phyloP scores from a whole-genome alignment of 1,139 yeast genomes.

The Scheffersomyces segobiensis region DNA sequence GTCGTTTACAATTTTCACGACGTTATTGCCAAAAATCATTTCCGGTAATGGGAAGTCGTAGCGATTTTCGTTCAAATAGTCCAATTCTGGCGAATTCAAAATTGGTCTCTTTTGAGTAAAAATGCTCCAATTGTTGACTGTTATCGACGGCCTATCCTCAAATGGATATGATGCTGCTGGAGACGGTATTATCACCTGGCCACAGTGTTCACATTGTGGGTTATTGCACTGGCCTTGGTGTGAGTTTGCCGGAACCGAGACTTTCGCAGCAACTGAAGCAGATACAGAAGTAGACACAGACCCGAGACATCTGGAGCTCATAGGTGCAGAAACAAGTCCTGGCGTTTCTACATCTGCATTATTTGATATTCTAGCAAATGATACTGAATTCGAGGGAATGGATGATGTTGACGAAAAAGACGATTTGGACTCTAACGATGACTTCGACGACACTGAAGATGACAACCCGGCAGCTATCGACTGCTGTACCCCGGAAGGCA shows the following conservation, averaged over 20 bases:
- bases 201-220: conserved; percentile 66
- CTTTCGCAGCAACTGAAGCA: conserved; percentile 4
- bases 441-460: conserved; percentile 4
- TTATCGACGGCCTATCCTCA: conserved; percentile 63
- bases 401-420: conserved; percentile 7
- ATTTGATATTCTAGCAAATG: neutral
- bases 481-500: conserved; percentile 15
- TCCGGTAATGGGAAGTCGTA: conserved; percentile 88
- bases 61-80: conserved; percentile 56
- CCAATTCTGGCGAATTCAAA: conserved; percentile 71
- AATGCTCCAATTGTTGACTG: conserved; percentile 74
- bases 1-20: conserved; percentile 51
- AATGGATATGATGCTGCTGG: conserved; percentile 66
- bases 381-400: conserved; percentile 12
- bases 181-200: conserved; percentile 70
- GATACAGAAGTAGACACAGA: neutral
- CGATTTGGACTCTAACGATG: conserved; percentile 7
- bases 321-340: neutral
- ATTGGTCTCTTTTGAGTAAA: conserved; percentile 77
- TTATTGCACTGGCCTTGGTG: conserved; percentile 41
- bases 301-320: neutral
- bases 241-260: conserved; percentile 34
- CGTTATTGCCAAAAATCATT: conserved; percentile 94
- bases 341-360: neutral
- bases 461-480: neutral